Percentiles rank a stretch among this genome's conserved stretches.
Conservation (phyloP, 2,329 filamentous ascomycete genomes). For the Pezicula carpinea region DNA sequence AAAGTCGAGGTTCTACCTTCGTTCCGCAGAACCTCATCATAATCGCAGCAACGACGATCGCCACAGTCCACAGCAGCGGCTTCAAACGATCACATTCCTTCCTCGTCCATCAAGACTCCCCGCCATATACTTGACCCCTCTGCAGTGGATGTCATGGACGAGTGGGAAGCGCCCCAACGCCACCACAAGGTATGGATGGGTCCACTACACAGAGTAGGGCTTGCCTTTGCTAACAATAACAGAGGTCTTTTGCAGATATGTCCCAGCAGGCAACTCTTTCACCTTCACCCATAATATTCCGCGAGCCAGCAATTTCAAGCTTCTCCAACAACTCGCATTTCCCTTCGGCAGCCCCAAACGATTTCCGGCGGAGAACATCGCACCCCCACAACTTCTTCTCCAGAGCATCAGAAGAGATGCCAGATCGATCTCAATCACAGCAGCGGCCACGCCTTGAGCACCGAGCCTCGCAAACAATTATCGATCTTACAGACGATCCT, state of each 20-base stretch:
- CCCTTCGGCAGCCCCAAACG: background rate
- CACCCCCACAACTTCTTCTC: conserved; percentile 22
- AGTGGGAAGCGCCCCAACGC: conserved; percentile 11
- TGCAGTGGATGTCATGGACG: conserved; percentile 17
- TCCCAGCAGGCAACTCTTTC: conserved; percentile 22
- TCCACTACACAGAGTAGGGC: conserved; percentile 3
- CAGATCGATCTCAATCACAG: conserved; percentile 14
- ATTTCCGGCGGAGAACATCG: conserved; percentile 17
- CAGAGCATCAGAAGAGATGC: conserved; percentile 18
- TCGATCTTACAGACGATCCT: conserved; percentile 28
- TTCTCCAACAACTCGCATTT: conserved; percentile 8
- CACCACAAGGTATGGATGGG: conserved; percentile 21
- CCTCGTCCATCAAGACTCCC: background rate
- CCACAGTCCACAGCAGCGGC: conserved; percentile 1
- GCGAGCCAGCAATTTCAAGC: conserved; percentile 10
- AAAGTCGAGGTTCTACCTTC: too few species aligned
- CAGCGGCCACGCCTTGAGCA: conserved; percentile 18
- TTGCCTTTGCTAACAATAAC: conserved; percentile 8
- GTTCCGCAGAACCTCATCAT: background rate
- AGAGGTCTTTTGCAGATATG: conserved; percentile 27
- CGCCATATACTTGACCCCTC: background rate
- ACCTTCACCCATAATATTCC: conserved; percentile 21
- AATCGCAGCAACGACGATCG: background rate
- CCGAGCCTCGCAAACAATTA: conserved; percentile 23
- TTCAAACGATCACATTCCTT: too few species aligned